These are phyloP conservation scores for Amanita exitialis DNA, from an alignment of 768 basidiomycete species.

Conservation along the genomic window DNA sequence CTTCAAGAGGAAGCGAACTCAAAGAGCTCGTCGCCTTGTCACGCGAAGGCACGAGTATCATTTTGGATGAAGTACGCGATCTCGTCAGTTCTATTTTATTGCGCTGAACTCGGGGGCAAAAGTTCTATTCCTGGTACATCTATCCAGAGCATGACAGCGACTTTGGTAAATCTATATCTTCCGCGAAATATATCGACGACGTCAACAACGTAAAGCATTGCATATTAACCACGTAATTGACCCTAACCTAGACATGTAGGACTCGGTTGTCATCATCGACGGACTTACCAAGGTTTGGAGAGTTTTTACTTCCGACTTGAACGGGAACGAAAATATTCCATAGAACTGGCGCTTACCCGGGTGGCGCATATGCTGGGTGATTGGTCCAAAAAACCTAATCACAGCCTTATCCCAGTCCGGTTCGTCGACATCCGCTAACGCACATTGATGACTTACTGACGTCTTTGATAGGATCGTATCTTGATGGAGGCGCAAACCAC, in stretches of 20 bases:
- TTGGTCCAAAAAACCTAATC: constrained; percentile 84
- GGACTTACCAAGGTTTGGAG: constrained; percentile 75
- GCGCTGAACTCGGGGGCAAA: constrained; percentile 1
- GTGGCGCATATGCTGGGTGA: constrained; percentile 90
- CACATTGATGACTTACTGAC: background rate
- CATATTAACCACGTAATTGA: background rate
- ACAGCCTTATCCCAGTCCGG: constrained; percentile 89
- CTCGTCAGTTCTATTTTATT: background rate
- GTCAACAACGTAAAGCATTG: constrained; percentile 52
- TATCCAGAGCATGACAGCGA: constrained; percentile 74
- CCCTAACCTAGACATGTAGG: constrained; percentile 25
- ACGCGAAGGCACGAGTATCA: constrained; percentile 72
- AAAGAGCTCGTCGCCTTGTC: constrained; percentile 67
- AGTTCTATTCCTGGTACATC: constrained; percentile 96
- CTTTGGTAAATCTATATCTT: constrained; percentile 69
- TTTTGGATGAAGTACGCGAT: constrained; percentile 63
- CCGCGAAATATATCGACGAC: constrained; percentile 77
- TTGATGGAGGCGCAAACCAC: constrained; percentile 93
- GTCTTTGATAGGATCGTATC: constrained; percentile 53
- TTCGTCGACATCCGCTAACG: constrained; percentile 11
- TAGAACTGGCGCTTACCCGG: constrained; percentile 95
- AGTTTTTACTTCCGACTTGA: background rate
- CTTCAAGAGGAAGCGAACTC: constrained; percentile 64
- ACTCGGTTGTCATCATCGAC: constrained; percentile 79
- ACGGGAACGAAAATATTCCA: background rate